These are phyloP conservation scores for Plasmodium malariae DNA, from an alignment of 169 alveolate species.

Conservation along the genomic window DNA sequence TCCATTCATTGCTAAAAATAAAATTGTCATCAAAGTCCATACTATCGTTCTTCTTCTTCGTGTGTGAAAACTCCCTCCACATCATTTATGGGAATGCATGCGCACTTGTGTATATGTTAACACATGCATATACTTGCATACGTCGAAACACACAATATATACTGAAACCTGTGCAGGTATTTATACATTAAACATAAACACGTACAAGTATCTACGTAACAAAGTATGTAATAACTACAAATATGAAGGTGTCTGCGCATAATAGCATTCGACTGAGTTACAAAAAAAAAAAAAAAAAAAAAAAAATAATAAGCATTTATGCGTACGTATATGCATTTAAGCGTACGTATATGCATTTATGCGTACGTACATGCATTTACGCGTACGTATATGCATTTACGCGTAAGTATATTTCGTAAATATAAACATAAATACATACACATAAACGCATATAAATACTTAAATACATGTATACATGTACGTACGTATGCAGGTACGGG, in stretches of 20 bases:
- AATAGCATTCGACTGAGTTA: background rate
- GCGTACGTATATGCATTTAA: too few relatives aligned
- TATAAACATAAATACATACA: too few relatives aligned
- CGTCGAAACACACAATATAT: too few relatives aligned
- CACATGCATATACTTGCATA: background rate
- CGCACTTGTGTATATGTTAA: background rate
- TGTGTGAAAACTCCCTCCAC: background rate
- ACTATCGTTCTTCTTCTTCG: conserved; percentile 7
- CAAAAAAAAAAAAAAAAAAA: background rate
- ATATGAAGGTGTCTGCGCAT: conserved; percentile 4
- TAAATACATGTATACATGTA: too few relatives aligned
- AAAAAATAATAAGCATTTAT: background rate
- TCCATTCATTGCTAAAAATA: conserved; percentile 21
- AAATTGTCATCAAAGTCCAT: background rate
- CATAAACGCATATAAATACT: too few relatives aligned
- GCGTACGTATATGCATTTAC: background rate
- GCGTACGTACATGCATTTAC: background rate
- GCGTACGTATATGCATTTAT: background rate
- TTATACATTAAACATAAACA: too few relatives aligned
- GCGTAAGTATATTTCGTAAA: too few relatives aligned
- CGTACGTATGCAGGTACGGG: too few relatives aligned
- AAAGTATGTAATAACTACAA: too few relatives aligned
- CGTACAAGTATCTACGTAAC: too few relatives aligned
- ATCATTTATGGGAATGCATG: background rate
- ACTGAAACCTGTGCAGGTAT: too few relatives aligned